Percentiles rank a stretch among this genome's conserved stretches.
Evolutionary conservation across 441 rosid species (phyloP).

Genomic region (Dalechampia spathulata): DNA sequence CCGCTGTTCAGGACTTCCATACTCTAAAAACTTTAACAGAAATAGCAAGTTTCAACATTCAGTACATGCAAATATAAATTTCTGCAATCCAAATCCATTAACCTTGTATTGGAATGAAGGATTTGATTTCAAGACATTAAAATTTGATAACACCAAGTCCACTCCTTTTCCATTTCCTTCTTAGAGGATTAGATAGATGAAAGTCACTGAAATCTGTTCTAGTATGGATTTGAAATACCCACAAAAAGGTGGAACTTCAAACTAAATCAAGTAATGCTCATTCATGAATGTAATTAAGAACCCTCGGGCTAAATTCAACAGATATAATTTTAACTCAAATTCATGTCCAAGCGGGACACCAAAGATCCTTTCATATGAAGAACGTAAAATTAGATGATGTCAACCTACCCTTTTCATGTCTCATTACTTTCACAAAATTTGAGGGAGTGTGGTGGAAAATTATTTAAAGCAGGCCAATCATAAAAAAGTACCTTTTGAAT

Average conservation of each 20-base stretch:
- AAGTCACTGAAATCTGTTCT: not conserved
- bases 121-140: not conserved
- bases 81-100: not conserved
- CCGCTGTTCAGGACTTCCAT: constrained; percentile 54
- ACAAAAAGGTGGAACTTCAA: not conserved
- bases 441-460: not conserved
- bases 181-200: not conserved
- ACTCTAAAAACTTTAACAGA: constrained; percentile 51
- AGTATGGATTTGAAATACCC: not conserved
- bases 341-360: too few species aligned
- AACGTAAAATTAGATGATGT: too few species aligned
- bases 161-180: not conserved
- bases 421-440: not conserved
- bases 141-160: not conserved
- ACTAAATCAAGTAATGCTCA: not conserved
- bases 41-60: not conserved
- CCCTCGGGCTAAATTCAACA: too few species aligned
- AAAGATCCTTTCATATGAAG: too few species aligned
- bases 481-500: constrained; percentile 52
- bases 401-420: too few species aligned
- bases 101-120: not conserved
- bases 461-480: not conserved
- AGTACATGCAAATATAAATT: not conserved
- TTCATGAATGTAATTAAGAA: too few species aligned
- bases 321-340: too few species aligned